These are phyloP conservation scores for Schizothecium vesticola DNA, from an alignment of 495 filamentous ascomycete genomes.

Conservation along the genomic window DNA sequence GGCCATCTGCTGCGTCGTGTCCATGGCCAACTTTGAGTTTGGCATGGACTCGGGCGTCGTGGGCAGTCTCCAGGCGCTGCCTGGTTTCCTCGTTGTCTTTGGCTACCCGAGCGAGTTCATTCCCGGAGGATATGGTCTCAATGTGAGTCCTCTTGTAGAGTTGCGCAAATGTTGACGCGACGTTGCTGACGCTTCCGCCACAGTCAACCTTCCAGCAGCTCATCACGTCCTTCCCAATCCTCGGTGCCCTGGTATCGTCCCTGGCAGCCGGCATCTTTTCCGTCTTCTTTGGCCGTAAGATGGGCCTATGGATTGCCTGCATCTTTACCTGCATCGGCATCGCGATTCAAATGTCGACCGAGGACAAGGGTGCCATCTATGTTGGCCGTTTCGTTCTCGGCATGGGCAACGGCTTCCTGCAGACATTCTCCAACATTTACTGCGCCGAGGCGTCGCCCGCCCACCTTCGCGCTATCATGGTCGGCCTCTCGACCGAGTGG, in stretches of 20 bases:
- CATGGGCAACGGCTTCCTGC: conserved; percentile 48
- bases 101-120: conserved; percentile 7
- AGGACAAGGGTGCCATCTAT: conserved; percentile 41
- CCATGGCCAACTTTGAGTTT: conserved; percentile 45
- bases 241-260: conserved; percentile 48
- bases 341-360: conserved; percentile 45
- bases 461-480: conserved; percentile 36
- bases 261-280: conserved; percentile 45
- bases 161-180: background rate
- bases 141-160: background rate
- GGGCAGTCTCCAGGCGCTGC: conserved; percentile 54
- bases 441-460: conserved; percentile 33
- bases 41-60: conserved; percentile 54
- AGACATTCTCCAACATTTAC: conserved; percentile 53
- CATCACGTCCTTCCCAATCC: conserved; percentile 33
- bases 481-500: conserved; percentile 31
- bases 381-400: conserved; percentile 47
- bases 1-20: conserved; percentile 31
- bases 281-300: conserved; percentile 41
- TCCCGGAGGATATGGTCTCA: conserved; percentile 10
- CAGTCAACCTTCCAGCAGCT: conserved; percentile 43
- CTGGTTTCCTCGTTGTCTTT: conserved; percentile 48
- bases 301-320: conserved; percentile 42
- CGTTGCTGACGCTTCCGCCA: background rate
- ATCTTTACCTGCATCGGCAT: conserved; percentile 36